phyloP scores from a whole-genome alignment of 1,284 basidiomycete genomes.

The Malassezia sp. region DNA sequence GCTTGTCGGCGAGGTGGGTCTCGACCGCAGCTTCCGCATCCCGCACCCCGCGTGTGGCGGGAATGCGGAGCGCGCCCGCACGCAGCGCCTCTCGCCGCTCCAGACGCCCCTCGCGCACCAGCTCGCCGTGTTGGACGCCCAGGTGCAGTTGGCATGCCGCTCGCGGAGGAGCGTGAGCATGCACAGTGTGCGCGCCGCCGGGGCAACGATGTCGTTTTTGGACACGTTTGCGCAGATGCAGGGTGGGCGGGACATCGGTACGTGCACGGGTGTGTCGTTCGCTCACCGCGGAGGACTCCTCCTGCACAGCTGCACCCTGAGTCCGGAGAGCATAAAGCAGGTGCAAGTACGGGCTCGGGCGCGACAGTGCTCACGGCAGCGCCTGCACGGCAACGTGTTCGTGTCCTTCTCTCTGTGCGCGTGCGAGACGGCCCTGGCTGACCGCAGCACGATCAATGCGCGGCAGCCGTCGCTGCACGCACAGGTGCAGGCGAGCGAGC shows the following conservation, averaged over 20 bases:
- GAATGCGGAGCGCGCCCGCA: constrained; percentile 1
- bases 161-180: constrained; percentile 32
- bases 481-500: constrained; percentile 22
- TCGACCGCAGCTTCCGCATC: constrained; percentile 37
- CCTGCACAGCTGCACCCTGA: constrained; percentile 40
- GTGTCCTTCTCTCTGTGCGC: constrained; percentile 32
- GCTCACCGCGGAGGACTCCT: constrained; percentile 13
- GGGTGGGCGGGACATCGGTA: constrained; percentile 9
- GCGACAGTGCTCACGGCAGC: no score
- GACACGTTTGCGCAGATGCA: constrained; percentile 7
- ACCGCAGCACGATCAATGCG: constrained; percentile 26
- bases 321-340: constrained; percentile 24
- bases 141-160: constrained; percentile 27
- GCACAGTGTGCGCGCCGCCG: constrained; percentile 38
- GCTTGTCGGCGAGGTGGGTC: constrained; percentile 37
- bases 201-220: constrained; percentile 25
- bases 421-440: no score
- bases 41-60: constrained; percentile 14
- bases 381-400: constrained; percentile 30
- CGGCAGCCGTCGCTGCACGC: constrained; percentile 22
- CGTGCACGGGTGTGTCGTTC: not conserved
- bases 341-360: no score
- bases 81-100: constrained; percentile 21
- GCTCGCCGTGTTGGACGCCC: constrained; percentile 25
- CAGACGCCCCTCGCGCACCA: constrained; percentile 38